Conservation (phyloP, 1,284 basidiomycete genomes). For the Ganoderma lingzhi region DNA sequence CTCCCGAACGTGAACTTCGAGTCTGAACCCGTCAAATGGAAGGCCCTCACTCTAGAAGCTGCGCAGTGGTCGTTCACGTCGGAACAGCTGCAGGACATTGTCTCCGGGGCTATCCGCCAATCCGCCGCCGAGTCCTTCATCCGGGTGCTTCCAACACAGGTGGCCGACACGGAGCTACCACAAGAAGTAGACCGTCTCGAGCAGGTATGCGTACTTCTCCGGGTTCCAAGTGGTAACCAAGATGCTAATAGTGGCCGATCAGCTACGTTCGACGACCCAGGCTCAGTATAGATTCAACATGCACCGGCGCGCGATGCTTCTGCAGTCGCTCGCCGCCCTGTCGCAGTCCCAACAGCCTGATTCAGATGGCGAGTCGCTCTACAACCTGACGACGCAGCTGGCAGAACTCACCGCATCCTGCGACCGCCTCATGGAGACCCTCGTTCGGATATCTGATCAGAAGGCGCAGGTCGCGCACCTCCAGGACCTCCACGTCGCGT, state of each 20-base stretch:
- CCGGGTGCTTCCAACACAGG: conserved; percentile 68
- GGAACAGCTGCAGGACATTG: conserved; percentile 73
- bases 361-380: conserved; percentile 38
- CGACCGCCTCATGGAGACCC: conserved; percentile 63
- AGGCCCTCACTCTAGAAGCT: conserved; percentile 72
- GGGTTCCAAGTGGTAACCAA: background rate
- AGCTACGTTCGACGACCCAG: conserved; percentile 53
- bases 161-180: conserved; percentile 64
- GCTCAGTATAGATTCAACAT: conserved; percentile 74
- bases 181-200: conserved; percentile 67
- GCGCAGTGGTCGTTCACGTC: conserved; percentile 81
- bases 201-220: conserved; percentile 42
- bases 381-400: conserved; percentile 60
- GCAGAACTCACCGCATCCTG: conserved; percentile 65
- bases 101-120: conserved; percentile 74
- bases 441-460: conserved; percentile 67
- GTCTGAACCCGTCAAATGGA: conserved; percentile 63
- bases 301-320: conserved; percentile 72
- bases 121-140: conserved; percentile 78
- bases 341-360: conserved; percentile 36
- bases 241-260: background rate
- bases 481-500: conserved; percentile 71
- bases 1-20: conserved; percentile 64
- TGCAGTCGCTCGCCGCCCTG: conserved; percentile 63
- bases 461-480: conserved; percentile 66